Evolutionary conservation across 192 early-diverging fungal species (phyloP), one percentile per base, ranked within the genome.

Genomic region (Podila epicladia): DNA sequence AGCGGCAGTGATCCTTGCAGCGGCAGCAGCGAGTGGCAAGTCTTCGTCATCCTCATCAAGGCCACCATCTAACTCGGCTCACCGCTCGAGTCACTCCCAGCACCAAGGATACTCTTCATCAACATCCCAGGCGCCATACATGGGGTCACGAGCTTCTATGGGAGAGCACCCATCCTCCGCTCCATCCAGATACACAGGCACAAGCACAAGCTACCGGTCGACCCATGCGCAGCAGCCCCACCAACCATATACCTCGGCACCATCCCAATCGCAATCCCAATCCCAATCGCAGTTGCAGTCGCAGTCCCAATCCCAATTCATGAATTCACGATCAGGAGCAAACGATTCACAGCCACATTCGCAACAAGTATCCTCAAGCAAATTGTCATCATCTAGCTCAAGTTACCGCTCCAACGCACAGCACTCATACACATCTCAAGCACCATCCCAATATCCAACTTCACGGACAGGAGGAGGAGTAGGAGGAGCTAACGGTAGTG

Each of bases 51-150:
- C 57, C 9, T 66, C 75, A 38, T 71, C 69, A n/a, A 71, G 59
- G 8, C 55, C 48, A 45, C 41, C 69, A 4, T 22, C 49, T 5
- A 63, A 50, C 24, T 62, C 64, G 24, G 58, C 67, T 19, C 55
- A 65, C 12, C 73, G 63, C 32, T 45, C 41, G 41, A 58, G 67
- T 17, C 73, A 74, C 22, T 51, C 15, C 45, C 67, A 67, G 60
- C 65, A 71, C 26, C 69, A 71, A 32, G 75, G 64, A 3, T 78
- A 71, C 75, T 15, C 75, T 64, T 51, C 75, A 58, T 66, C 63
- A 22, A n/a, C 53, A 55, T 26, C 53, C 53, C 35, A 37, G 35
- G 20, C 53, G 20, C 22, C 20, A 24, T 55, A 55, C 22, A 55
- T 55, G 22, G 24, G 53, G 0, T 55, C 53, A 55, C n/a, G 53